Conservation (phyloP, 345 rosid species). For the Euphorbia peplus region DNA sequence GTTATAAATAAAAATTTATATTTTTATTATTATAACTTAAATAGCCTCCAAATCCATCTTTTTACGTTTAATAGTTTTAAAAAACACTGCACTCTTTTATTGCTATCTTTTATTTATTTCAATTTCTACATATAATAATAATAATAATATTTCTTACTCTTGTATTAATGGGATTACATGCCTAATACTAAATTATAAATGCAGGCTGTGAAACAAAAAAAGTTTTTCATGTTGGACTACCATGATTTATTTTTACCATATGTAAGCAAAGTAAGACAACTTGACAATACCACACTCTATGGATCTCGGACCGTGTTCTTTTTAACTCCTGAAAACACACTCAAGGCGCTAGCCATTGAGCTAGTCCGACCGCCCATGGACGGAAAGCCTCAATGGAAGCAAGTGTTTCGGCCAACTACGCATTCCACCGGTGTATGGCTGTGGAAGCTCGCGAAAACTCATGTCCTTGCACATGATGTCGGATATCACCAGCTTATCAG, state of each 20-base stretch:
- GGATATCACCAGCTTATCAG: constrained; percentile 64
- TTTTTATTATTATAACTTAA: too few relatives aligned
- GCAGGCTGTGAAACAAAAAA: constrained; percentile 26
- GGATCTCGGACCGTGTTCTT: constrained; percentile 70
- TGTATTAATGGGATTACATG: too few relatives aligned
- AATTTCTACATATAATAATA: too few relatives aligned
- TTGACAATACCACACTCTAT: constrained; percentile 46
- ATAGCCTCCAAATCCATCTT: too few relatives aligned
- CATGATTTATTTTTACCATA: constrained; percentile 60
- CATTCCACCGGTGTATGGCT: constrained; percentile 56
- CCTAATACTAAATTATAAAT: too few relatives aligned
- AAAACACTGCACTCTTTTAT: too few relatives aligned
- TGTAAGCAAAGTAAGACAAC: constrained; percentile 56
- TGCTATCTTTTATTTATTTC: too few relatives aligned
- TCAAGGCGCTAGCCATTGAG: constrained; percentile 65
- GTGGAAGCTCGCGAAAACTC: constrained; percentile 73
- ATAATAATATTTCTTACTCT: too few relatives aligned
- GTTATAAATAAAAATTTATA: too few relatives aligned
- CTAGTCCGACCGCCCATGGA: constrained; percentile 50
- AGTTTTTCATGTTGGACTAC: constrained; percentile 51
- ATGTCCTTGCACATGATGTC: constrained; percentile 58
- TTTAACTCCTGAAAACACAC: constrained; percentile 44
- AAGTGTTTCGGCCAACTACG: constrained; percentile 41
- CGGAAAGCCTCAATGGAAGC: constrained; percentile 63
- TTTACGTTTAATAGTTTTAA: too few relatives aligned